Evolutionary conservation across 78 protist genomes (phyloP), one percentile per base, ranked within the genome.

Genomic region (Monosiga brevicollis): DNA sequence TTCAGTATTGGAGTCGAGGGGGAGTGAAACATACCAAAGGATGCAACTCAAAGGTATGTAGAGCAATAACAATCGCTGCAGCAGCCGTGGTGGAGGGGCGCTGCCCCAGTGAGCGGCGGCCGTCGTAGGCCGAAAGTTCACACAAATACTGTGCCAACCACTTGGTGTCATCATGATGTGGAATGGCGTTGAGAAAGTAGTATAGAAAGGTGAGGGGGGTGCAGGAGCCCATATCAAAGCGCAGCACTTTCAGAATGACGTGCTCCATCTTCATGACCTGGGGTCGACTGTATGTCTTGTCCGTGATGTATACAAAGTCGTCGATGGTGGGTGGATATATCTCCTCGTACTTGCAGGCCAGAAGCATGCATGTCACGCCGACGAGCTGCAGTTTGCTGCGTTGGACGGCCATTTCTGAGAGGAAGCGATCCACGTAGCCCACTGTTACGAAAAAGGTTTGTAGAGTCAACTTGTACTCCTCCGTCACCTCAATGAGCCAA

Each of bases 261-360:
- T 35, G 79, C 79, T 75, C 79, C 79, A 75, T 75, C 32, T 36
- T 25, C 1, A 75, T 9, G 1, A 75, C 3, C 79, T 77, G 37
- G 39, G 83, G 92, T 36, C 95, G 88, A 54, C 88, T 87, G 92
- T 95, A 98, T 34, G 98, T 79, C 76, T 95, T 88, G 87, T 95
- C 98, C 35, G 96, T 88, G 76, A 96, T 94, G 90, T 91, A 92
- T 72, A 95, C 94, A 75, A 95, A 96, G 83, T 97, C 99, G 42
- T 87, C 76, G 73, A 94, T 91, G 80, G 90, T 93, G 24, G 98
- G 99, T 32, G 98, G 76, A 84, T 88, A 96, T 83, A 97, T 93
- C 90, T 98, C 99, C 82, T 98, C 99, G 90, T 90, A 95, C 88
- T 98, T 98, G 76, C 96, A 85, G 36, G 99, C 99, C 42, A 98